Conservation (phyloP, 2,329 filamentous ascomycete genomes). For the Fusarium succisae region DNA sequence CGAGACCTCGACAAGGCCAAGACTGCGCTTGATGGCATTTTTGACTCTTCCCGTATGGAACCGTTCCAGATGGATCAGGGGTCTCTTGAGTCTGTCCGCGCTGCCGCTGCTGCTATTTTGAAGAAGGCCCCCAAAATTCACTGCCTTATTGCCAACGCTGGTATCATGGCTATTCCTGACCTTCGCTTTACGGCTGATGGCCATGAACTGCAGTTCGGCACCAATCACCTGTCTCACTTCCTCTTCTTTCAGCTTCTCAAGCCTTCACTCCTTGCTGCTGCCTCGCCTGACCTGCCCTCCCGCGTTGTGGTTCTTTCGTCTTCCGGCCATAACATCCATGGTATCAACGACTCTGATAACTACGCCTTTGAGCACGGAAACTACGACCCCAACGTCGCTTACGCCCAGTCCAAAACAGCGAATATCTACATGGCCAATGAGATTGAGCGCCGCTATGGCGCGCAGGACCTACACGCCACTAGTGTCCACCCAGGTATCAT, state of each 20-base stretch:
- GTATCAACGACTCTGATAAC: constrained; percentile 16
- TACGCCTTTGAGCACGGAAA: constrained; percentile 12
- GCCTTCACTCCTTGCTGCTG: constrained; percentile 51
- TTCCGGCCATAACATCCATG: constrained; percentile 46
- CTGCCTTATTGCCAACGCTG: constrained; percentile 35
- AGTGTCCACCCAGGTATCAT: constrained; percentile 27
- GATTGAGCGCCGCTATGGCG: constrained; percentile 29
- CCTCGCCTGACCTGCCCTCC: constrained; percentile 51
- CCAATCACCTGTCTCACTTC: constrained; percentile 43
- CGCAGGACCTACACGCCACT: constrained; percentile 15
- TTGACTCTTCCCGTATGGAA: constrained; percentile 9
- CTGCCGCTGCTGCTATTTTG: constrained; percentile 30
- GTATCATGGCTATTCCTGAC: constrained; percentile 35
- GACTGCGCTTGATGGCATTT: not conserved
- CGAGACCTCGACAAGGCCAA: constrained; percentile 31
- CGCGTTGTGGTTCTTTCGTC: constrained; percentile 59
- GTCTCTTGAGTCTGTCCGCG: constrained; percentile 34
- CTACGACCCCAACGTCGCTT: constrained; percentile 22
- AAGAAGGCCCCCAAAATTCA: constrained; percentile 23
- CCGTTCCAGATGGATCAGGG: constrained; percentile 36
- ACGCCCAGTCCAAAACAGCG: constrained; percentile 35
- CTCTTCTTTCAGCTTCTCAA: constrained; percentile 52
- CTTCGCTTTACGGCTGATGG: constrained; percentile 29
- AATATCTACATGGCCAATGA: constrained; percentile 40
- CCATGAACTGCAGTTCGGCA: constrained; percentile 41